Evolutionary conservation across 2,329 filamentous ascomycete genomes (phyloP).

Genomic region (Paraphaeosphaeria sporulosa): DNA sequence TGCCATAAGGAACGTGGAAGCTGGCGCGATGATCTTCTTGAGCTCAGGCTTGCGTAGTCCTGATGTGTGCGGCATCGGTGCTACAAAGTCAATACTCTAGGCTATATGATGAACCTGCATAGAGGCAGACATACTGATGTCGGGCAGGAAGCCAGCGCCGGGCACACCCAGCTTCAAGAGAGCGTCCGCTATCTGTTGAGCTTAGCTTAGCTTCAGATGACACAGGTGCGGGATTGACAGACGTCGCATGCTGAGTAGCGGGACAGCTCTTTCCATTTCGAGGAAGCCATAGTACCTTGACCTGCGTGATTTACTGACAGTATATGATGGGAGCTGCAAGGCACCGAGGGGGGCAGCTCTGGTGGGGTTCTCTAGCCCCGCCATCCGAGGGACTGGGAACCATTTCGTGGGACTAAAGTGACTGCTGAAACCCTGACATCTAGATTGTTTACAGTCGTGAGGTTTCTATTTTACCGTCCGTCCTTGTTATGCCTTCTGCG

Average conservation of each 20-base stretch:
- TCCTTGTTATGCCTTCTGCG: background rate
- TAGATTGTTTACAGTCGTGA: background rate
- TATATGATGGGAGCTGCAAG: background rate
- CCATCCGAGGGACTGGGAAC: constrained; percentile 26
- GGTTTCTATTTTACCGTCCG: background rate
- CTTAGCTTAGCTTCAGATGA: constrained; percentile 30
- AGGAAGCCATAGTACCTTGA: constrained; percentile 28
- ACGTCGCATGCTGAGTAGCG: constrained; percentile 47
- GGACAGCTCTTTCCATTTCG: constrained; percentile 41
- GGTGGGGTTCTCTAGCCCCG: constrained; percentile 24
- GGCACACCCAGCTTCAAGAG: constrained; percentile 73
- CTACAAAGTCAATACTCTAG: constrained; percentile 23
- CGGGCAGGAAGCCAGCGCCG: constrained; percentile 71
- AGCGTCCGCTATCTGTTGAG: constrained; percentile 65
- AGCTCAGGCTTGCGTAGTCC: constrained; percentile 24
- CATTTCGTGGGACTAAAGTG: background rate
- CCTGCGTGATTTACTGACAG: background rate
- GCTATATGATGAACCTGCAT: constrained; percentile 8
- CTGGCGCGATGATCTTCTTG: constrained; percentile 57
- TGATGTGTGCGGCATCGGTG: constrained; percentile 34
- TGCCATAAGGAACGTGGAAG: constrained; percentile 70
- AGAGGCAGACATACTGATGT: constrained; percentile 60
- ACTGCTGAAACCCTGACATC: background rate
- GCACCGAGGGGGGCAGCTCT: background rate
- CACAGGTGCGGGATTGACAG: constrained; percentile 6